Conservation (phyloP, 1,284 basidiomycete species). For the Fomitopsis betulina region DNA sequence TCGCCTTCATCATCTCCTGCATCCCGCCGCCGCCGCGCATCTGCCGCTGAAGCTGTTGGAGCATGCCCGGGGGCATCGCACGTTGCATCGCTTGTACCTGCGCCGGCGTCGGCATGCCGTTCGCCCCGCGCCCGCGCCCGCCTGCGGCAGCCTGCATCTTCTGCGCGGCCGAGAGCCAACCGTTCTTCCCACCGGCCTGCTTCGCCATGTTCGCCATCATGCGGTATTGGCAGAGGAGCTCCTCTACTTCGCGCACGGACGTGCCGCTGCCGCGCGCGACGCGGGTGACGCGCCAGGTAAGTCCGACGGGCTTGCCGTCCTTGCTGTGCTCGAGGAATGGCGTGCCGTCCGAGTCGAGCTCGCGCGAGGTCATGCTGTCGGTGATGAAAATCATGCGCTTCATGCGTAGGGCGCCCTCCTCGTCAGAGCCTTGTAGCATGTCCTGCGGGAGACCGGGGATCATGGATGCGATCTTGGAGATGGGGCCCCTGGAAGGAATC, state of each 20-base stretch:
- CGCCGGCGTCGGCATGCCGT: conserved; percentile 86
- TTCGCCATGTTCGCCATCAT: conserved; percentile 99
- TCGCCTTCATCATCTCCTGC: conserved; percentile 94
- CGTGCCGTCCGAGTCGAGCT: conserved; percentile 95
- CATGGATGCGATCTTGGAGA: conserved; percentile 98
- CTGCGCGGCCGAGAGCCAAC: conserved; percentile 86
- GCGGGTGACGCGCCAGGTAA: conserved; percentile 85
- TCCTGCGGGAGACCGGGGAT: conserved; percentile 94
- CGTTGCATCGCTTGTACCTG: conserved; percentile 93
- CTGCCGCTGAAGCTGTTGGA: conserved; percentile 81
- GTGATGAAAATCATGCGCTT: conserved; percentile 99
- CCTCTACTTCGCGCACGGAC: conserved; percentile 94
- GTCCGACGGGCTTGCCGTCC: conserved; percentile 75
- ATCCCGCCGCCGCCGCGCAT: conserved; percentile 82
- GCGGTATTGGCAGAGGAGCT: conserved; percentile 89
- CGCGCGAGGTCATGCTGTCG: conserved; percentile 92
- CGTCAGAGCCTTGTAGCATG: conserved; percentile 85
- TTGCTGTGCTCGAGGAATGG: conserved; percentile 83
- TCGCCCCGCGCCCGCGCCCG: conserved; percentile 78
- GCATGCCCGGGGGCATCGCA: conserved; percentile 85
- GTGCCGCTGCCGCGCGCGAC: conserved; percentile 96
- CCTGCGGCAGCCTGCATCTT: conserved; percentile 87
- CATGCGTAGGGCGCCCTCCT: conserved; percentile 88
- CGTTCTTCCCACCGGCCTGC: conserved; percentile 94
- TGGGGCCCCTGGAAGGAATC: conserved; percentile 70